Base-by-base conservation (phyloP, 108 stramenopile genomes). In the Nitzschia inconspicua region DNA sequence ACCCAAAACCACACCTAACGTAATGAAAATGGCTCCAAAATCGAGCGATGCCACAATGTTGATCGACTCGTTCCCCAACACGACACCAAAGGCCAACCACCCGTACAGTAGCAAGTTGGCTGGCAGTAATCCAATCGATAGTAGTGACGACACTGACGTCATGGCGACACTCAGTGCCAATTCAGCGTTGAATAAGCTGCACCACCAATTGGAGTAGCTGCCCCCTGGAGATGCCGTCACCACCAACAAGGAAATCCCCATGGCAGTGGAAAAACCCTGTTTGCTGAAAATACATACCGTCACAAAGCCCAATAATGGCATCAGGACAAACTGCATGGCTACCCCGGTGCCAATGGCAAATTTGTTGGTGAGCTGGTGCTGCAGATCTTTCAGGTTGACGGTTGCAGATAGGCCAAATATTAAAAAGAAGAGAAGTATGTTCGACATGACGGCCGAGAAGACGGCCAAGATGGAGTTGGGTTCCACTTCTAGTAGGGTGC, bases 361-460 rank as follows among this genome's bases (percentile, higher is more conserved):
- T 23, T 63, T 66, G 51, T 86, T 89, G 39, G 68, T 68, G 7
- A 87, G 59, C 66, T 89, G 85, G 14, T 64, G 68, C 52, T 58
- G 47, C 9, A 86, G 47, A 58, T 77, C 70, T 27, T 74, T 44
- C 16, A 85, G 57, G 23, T 86, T 82, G 44, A 95, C 94, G 2
- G 90, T 88, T 16, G 86, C 94, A 9, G 84, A 77, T 70, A 95
- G 72, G 24, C 94, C 94, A 59, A 91, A 91, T 2, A 95, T 83
- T 1, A 95, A 72, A 40, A 88, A 74, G 69, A 95, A 95, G 30
- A 95, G 72, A 23, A 91, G 75, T 35, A 85, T 50, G 42, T 88
- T 86, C 44, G 79, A 68, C 2, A 72, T 34, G 13, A 65, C 28
- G 30, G 58, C 61, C 20, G 54, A 65, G 36, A 66, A 39, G n/a